A percentile compares a stretch with the other conserved stretches of the same genome.
These are phyloP conservation scores for Monilinia aucupariae DNA, from an alignment of 2,329 filamentous ascomycete genomes.

Conservation along the genomic window DNA sequence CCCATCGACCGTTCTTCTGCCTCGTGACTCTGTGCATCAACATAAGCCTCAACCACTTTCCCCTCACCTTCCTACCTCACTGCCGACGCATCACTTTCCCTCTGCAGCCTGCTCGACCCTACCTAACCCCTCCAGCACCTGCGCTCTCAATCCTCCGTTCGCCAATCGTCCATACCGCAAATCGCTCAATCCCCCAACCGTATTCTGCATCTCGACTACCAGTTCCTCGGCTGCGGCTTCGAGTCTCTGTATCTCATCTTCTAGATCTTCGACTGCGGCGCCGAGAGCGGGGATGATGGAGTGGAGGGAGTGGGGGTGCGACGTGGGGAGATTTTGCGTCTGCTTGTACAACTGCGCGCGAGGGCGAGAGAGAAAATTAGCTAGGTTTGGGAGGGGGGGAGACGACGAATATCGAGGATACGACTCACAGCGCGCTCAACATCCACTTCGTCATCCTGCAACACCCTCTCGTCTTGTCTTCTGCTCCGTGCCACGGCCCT, in stretches of 20 bases:
- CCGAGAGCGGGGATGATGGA: conserved; percentile 67
- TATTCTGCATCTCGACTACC: conserved; percentile 56
- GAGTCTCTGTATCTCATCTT: conserved; percentile 61
- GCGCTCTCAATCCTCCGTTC: conserved; percentile 56
- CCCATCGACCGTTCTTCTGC: background rate
- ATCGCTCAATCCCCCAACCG: conserved; percentile 71
- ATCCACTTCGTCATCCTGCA: conserved; percentile 58
- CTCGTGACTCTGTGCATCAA: too few relatives aligned
- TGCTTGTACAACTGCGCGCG: background rate
- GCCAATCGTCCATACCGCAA: conserved; percentile 72
- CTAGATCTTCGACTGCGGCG: conserved; percentile 57
- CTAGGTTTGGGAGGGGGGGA: background rate
- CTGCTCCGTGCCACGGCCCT: conserved; percentile 51
- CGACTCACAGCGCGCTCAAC: conserved; percentile 52
- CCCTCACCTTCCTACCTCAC: background rate
- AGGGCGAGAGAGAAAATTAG: conserved; percentile 4
- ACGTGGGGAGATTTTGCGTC: conserved; percentile 39
- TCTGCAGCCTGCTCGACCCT: conserved; percentile 45
- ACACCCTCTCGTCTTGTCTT: conserved; percentile 48
- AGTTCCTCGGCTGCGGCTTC: conserved; percentile 59
- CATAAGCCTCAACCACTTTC: too few relatives aligned
- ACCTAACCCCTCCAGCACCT: conserved; percentile 62
- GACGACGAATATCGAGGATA: background rate
- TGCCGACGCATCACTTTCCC: background rate
- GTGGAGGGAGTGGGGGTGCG: conserved; percentile 53